Base-by-base conservation (phyloP, 495 filamentous ascomycete genomes). In the Penicillium maclennaniae region DNA sequence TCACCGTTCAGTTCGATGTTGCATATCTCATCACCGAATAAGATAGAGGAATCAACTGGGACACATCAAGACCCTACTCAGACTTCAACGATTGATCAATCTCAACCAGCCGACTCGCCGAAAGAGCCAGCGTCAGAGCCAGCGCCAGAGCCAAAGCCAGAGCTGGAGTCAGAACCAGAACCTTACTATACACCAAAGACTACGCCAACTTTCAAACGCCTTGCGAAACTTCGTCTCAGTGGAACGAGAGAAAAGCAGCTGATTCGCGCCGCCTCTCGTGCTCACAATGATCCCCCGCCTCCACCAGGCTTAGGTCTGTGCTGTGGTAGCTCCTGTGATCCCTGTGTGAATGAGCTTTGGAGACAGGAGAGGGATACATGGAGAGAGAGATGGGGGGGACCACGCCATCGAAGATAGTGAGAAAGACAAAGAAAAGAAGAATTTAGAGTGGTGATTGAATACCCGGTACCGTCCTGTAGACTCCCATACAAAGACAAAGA, bases 241-340 rank as follows among this genome's bases (percentile, higher is more conserved):
- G 58, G 36, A 1, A 74, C 69, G 3, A 69, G 71, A 49, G 69
- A 61, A 8, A 74, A 73, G 49, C 71, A 74, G 44, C 69, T 74
- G 12, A 38, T 72, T 20, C 67, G 67, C 10, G 71, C 71, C 1
- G 71, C 66, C 12, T 61, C 63, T 15, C 63, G 71, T 15, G 60
- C 36, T 0, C 46, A 65, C 42, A 51, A 74, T 52, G 67, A 73
- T 52, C 70, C 71, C 4, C 71, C 71, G 7, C 71, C 71, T 4
- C 67, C 61, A 20, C 69, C 69, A 10, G 71, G 59, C 20, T 56
- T 70, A 23, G 71, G 71, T 4, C 57, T 64, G 25, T 74, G 71
- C 36, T 74, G 71, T 57, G 71, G 71, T 19, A 74, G 71, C 34
- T 70, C 71, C 50, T 74, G 71, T 49, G 71, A 74, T 56, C 71